Percentiles rank a stretch among this genome's conserved stretches.
These are phyloP conservation scores for Emmonsia crescens DNA, from an alignment of 2,329 filamentous ascomycete genomes.

Conservation along the genomic window DNA sequence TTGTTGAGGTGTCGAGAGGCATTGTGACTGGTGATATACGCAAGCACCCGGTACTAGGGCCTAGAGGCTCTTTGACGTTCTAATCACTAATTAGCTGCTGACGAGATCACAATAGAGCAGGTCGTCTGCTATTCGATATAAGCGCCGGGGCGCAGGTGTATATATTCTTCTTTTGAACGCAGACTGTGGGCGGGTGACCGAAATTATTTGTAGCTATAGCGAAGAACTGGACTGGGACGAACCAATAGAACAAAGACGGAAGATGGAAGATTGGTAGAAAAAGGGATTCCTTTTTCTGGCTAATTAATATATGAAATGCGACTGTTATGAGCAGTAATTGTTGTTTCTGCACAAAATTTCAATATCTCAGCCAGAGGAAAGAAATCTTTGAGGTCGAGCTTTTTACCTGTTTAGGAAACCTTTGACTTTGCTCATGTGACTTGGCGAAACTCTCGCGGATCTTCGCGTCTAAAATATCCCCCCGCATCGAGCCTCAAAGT, in stretches of 20 bases:
- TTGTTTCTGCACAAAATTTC: not conserved
- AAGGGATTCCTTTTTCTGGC: not conserved
- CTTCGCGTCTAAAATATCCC: not conserved
- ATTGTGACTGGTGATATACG: constrained; percentile 38
- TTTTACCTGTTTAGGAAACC: constrained; percentile 16
- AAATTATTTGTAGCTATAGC: not conserved
- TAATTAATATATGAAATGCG: not conserved
- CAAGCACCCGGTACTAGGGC: not conserved
- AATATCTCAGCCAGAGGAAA: not conserved
- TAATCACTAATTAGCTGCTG: not conserved
- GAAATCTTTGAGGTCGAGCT: constrained; percentile 12
- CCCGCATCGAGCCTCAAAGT: not conserved
- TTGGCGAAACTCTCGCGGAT: not conserved
- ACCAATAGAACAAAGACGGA: not conserved
- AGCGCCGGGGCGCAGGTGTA: not conserved
- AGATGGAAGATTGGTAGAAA: not conserved
- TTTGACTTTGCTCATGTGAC: constrained; percentile 5
- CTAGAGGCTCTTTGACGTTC: not conserved
- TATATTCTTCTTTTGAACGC: not conserved
- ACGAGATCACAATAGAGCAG: not conserved
- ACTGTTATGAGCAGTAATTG: not conserved
- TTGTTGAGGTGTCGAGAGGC: constrained; percentile 90
- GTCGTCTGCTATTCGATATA: not conserved
- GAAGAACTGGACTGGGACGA: not conserved
- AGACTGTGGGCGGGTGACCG: not conserved